Evolutionary conservation across 2,329 filamentous ascomycete genomes (phyloP), one percentile per base, ranked within the genome.

Genomic region (Alternaria atra): DNA sequence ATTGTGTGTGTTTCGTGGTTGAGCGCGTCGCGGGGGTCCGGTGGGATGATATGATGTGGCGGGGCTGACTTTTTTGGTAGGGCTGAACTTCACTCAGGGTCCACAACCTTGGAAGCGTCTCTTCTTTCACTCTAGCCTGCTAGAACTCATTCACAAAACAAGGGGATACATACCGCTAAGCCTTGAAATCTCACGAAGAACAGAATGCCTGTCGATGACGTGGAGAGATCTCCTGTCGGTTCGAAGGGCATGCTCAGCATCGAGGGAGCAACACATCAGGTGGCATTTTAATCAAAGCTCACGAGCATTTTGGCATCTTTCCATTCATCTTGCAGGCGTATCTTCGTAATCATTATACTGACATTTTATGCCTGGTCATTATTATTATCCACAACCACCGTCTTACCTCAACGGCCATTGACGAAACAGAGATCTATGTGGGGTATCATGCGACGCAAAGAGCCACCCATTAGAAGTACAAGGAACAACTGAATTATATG

Each of bases 1-100:
- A 94, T 94, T 37, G 55, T 61, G 54, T 54, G 15, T 32, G 58
- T 65, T 60, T 57, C 50, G 64, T 63, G 64, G 60, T n/a, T 50
- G 46, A 50, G 68, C 23, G 52, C 46, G 37, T 47, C 43, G 52
- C 37, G 37, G 54, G 17, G 23, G 42, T 48, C 60, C 51, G 34
- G 66, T 63, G 64, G 34, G 58, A 63, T 69, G 59, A 29, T 50
- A 63, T 69, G 59, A 29, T 50, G 57, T 52, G 51, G 57, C 54
- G 64, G 53, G 57, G 59, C 58, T 55, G 54, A 64, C 63, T 57
- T 61, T 61, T 56, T 60, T 62, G 25, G 39, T 53, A 58, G 60
- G 63, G 66, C 65, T 70, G 60, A 63, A 64, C 57, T 52, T 27
- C 25, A 25, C 23, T 17, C 37, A 40, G 30, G 37, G 25, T 43